These are phyloP conservation scores for Austropuccinia psidii DNA, from an alignment of 1,284 basidiomycete genomes.

Conservation along the genomic window DNA sequence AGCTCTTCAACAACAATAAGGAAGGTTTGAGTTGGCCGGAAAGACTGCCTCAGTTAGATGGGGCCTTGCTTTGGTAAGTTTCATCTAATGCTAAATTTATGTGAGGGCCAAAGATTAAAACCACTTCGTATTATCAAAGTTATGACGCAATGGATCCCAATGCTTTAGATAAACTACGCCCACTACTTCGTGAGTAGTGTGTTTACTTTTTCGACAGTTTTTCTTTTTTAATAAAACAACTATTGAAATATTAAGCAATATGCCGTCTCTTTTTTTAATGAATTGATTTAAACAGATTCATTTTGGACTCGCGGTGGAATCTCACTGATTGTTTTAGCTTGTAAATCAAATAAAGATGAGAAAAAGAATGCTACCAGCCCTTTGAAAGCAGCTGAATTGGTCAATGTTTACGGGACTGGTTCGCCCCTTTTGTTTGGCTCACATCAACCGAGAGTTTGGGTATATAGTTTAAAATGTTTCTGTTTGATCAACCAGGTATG, in stretches of 20 bases:
- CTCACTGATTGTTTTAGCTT: conserved; percentile 44
- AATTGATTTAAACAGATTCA: conserved; percentile 36
- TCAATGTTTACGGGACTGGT: conserved; percentile 42
- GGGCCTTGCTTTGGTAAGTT: conserved; percentile 44
- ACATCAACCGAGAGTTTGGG: too few species aligned
- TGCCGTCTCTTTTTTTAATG: neutral
- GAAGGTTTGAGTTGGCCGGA: conserved; percentile 43
- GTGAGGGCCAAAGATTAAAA: neutral
- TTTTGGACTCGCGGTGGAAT: conserved; percentile 45
- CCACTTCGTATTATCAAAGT: conserved; percentile 26
- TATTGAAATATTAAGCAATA: neutral
- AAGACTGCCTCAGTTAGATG: conserved; percentile 42
- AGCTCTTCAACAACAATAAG: conserved; percentile 16
- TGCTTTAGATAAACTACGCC: conserved; percentile 39
- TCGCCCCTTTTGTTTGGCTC: neutral
- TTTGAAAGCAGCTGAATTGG: conserved; percentile 40
- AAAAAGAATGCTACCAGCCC: conserved; percentile 39
- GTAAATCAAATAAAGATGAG: conserved; percentile 41
- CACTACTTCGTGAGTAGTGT: conserved; percentile 39
- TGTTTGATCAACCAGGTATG: conserved; percentile 40
- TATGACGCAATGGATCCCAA: conserved; percentile 43
- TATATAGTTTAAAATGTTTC: neutral
- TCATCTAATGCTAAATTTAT: neutral
- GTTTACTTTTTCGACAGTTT: neutral
- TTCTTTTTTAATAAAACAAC: neutral